phyloP scores from a whole-genome alignment of 2,329 filamentous ascomycete species.

The Magnaporthiopsis incrustans region DNA sequence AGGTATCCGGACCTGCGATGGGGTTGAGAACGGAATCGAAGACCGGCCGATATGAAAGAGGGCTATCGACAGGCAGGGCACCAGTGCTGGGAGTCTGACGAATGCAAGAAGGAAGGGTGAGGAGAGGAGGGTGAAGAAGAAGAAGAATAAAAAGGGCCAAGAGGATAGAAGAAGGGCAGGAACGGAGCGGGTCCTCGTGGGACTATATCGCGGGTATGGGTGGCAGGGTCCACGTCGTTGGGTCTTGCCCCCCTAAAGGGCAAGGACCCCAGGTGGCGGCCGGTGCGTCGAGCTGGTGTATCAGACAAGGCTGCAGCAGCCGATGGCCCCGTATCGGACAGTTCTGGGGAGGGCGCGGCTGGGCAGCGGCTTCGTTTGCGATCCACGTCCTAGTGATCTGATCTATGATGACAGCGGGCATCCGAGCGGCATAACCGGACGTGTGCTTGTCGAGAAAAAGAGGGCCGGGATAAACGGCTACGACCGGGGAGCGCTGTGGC shows the following conservation, averaged over 20 bases:
- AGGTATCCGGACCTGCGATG: constrained; percentile 47
- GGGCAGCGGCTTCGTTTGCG: constrained; percentile 25
- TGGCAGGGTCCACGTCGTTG: constrained; percentile 9
- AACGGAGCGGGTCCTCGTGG: constrained; percentile 17
- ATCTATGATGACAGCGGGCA: constrained; percentile 46
- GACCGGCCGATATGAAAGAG: constrained; percentile 40
- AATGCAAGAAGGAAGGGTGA: constrained; percentile 23
- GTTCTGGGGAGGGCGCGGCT: constrained; percentile 28
- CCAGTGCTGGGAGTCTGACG: constrained; percentile 32
- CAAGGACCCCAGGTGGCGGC: constrained; percentile 22
- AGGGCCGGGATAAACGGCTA: constrained; percentile 2
- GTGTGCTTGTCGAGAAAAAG: constrained; percentile 17
- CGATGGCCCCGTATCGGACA: constrained; percentile 29
- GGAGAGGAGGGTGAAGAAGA: constrained; percentile 9
- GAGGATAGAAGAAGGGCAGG: constrained; percentile 12
- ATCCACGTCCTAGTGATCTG: constrained; percentile 42
- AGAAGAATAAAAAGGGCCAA: constrained; percentile 20
- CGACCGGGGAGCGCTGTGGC: neutral
- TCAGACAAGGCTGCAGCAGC: constrained; percentile 29
- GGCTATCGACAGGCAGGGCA: constrained; percentile 44
- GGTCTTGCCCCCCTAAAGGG: constrained; percentile 25
- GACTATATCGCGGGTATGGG: constrained; percentile 20
- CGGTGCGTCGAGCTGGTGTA: constrained; percentile 25
- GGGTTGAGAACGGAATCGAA: constrained; percentile 18
- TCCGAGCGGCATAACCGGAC: constrained; percentile 38